These are phyloP conservation scores for Suhomyces sp. DNA, from an alignment of 805 yeast genomes.

Conservation along the genomic window DNA sequence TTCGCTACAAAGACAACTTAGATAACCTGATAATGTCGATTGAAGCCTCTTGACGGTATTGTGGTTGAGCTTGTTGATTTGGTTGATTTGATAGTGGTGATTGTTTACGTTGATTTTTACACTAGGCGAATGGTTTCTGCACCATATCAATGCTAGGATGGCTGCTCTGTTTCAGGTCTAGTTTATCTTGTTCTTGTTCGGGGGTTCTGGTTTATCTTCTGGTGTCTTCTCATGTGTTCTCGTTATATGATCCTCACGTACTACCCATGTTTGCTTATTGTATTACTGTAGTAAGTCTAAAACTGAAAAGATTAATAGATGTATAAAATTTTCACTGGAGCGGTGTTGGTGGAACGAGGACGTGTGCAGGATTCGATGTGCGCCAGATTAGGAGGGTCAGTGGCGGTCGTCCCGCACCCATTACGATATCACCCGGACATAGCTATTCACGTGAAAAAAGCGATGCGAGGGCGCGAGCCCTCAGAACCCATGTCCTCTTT, in stretches of 20 bases:
- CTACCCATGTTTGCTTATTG: constrained; percentile 65
- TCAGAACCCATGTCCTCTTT: neutral
- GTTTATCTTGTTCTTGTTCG: neutral
- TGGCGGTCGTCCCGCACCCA: neutral
- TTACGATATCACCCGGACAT: neutral
- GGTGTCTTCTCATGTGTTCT: neutral
- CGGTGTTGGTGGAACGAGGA: neutral
- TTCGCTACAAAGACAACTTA: no score
- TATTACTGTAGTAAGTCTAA: constrained; percentile 14
- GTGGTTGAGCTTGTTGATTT: neutral
- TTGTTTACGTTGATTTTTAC: neutral
- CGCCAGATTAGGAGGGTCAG: neutral
- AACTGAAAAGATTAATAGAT: neutral
- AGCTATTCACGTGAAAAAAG: neutral
- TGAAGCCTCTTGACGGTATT: neutral
- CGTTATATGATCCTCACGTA: constrained; percentile 44
- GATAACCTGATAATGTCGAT: neutral
- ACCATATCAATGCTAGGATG: neutral
- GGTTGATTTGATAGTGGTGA: neutral
- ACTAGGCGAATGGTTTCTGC: neutral
- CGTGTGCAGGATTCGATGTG: constrained; percentile 5
- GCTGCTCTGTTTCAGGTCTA: neutral
- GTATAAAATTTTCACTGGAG: constrained; percentile 6
- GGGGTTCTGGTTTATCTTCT: neutral
- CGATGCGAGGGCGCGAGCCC: neutral